Evolutionary conservation across 176 grass and related monocot species (phyloP), one percentile per base, ranked within the genome.

Genomic region (Bothriochloa decipiens): DNA sequence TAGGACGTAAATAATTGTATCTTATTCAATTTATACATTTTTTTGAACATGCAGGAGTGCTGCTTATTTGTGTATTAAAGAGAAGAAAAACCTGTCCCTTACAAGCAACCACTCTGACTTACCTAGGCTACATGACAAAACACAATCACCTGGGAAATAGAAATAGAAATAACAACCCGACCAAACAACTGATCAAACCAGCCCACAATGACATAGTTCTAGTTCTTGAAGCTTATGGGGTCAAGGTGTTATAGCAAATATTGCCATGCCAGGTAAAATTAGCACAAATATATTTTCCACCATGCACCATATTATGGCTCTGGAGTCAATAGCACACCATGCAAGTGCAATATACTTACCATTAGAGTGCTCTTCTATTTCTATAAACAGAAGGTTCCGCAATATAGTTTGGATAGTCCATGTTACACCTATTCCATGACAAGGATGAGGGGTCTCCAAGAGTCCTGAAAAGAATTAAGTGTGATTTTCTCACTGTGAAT

Each of bases 361-460:
- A 68, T 52, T 42, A 32, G 79, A 70, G 49, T 83, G 80, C 23
- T 67, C 45, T 62, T 82, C 76, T 84, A 53, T 43, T 36, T 71
- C 68, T 39, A 62, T 22, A 75, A 60, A 69, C 4, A 83, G 23
- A 20, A 79, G 9, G 74, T 25, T 83, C 64, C 60, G n/a, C n/a
- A 47, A 37, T 75, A 62, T 72, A 91, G 52, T 85, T 47, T 60
- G 77, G 28, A 80, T 22, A 58, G 32, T 55, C 73, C 11, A 65
- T 15, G 63, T 77, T 76, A 68, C 82, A 72, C 78, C 69, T 92
- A 79, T 98, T 98, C 96, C 96, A 98, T 61, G 93, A 93, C 82
- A 98, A 83, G 65, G 86, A 92, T 47, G 89, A 88, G 65, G 96
- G 93, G 78, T 98, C 96, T 74, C 89, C 96, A 83, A 98, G 87